Conservation (phyloP, 2,329 filamentous ascomycete genomes). For the Hypoxylon sp. region DNA sequence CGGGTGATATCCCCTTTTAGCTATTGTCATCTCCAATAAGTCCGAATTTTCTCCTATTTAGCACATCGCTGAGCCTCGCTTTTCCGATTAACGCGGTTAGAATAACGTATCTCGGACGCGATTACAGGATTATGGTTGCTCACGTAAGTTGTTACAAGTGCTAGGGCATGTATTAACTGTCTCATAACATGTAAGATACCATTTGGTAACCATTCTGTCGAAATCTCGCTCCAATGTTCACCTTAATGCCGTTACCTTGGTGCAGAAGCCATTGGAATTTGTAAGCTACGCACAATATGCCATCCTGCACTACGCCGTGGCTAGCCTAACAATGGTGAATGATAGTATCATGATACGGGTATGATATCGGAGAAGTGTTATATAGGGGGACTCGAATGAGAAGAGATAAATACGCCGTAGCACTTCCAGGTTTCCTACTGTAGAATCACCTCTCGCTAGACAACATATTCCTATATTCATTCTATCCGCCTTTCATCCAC, state of each 20-base stretch:
- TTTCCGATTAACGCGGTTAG: background rate
- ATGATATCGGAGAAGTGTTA: background rate
- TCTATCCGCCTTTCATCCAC: background rate
- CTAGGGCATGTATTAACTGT: no score
- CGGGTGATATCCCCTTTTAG: background rate
- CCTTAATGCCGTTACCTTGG: background rate
- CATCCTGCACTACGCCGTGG: no score
- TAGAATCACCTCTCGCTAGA: background rate
- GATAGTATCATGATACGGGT: background rate
- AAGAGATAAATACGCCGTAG: background rate
- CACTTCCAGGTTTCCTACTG: background rate
- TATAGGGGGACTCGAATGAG: background rate
- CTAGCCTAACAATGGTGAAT: background rate
- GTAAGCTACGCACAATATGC: background rate
- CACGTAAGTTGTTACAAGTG: no score
- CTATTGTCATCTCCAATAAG: background rate
- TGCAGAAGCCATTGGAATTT: background rate
- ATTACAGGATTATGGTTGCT: background rate
- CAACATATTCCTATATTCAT: background rate
- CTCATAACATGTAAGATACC: background rate
- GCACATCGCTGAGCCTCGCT: background rate
- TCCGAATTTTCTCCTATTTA: background rate
- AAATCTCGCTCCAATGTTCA: background rate
- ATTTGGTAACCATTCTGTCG: background rate
- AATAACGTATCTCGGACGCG: background rate